Evolutionary conservation across 2,329 filamentous ascomycete genomes (phyloP), one percentile per base, ranked within the genome.

Genomic region (Aspergillus latus): DNA sequence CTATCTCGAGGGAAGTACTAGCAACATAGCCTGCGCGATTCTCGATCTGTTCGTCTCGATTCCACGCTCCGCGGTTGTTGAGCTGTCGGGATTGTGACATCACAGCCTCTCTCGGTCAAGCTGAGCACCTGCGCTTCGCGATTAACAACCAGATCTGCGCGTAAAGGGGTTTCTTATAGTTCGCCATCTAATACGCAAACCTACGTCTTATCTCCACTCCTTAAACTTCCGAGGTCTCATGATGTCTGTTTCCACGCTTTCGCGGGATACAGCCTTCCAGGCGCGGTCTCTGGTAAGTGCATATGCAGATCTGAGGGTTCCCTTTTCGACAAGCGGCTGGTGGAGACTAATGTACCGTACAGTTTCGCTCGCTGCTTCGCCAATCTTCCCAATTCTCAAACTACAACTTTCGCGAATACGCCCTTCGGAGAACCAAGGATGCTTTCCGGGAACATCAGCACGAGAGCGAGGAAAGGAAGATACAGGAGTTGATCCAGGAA

Each of bases 341-440:
- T 7, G 4, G 13, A 32, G 26, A 21, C 21, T 21, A 21, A 28
- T 49, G 5, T n/a, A 29, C 9, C n/a, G 21, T 49, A 50, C 62
- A 96, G 92, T 97, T 96, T 77, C 92, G 94, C 64, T 93, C 93
- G 69, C 81, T 99, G 67, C 81, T 97, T 68, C 89, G 92, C 66
- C 89, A 94, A 74, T 87, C 91, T 60, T 82, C 83, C 60, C 89
- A 96, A 70, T 97, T 99, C 75, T 85, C 91, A 60, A 86, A 89
- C 65, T 99, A 97, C 81, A 99, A 97, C 78, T 99, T 97, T 82
- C 86, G 94, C 77, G 93, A 97, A 74, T 99, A 99, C 76, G 92
- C 94, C 52, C 89, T 87, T 76, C 88, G 94, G 71, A 85, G 93
- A 74, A 96, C 94, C 72, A 84, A 84, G 72, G 94, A 97, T 79